These are phyloP conservation scores for Lactarius hatsudake DNA, from an alignment of 768 basidiomycete species.

Conservation along the genomic window DNA sequence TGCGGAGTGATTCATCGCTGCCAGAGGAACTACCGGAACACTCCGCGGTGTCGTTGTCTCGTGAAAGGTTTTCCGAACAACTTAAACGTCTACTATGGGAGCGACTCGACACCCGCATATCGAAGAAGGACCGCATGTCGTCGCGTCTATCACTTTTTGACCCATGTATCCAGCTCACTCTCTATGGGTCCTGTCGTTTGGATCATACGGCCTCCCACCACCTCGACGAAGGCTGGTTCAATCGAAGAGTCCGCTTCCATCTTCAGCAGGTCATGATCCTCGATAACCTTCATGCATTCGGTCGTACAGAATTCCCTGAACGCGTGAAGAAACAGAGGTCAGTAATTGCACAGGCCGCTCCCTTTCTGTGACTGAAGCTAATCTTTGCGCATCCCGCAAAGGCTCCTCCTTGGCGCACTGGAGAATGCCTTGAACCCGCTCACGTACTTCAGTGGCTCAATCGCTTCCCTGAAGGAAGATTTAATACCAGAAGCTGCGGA, in stretches of 20 bases:
- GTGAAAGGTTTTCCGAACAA: not conserved
- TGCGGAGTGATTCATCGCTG: not conserved
- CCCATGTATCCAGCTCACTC: constrained; percentile 30
- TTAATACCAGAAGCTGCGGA: too few relatives aligned
- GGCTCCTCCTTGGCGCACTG: too few relatives aligned
- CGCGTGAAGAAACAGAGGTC: too few relatives aligned
- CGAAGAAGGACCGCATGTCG: not conserved
- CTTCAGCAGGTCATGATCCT: constrained; percentile 51
- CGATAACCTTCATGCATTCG: constrained; percentile 32
- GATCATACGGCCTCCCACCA: constrained; percentile 37
- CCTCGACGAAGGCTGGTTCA: constrained; percentile 38
- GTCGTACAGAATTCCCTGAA: not conserved
- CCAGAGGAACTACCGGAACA: not conserved
- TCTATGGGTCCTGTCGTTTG: constrained; percentile 39
- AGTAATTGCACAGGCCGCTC: too few relatives aligned
- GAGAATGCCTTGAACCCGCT: too few relatives aligned
- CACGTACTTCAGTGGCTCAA: too few relatives aligned
- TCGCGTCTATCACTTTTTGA: constrained; percentile 10
- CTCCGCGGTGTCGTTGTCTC: not conserved
- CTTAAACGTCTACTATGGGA: constrained; percentile 1
- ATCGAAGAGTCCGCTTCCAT: constrained; percentile 44
- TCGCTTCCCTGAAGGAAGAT: too few relatives aligned
- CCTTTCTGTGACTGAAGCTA: too few relatives aligned
- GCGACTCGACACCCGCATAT: constrained; percentile 2
- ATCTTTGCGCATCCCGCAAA: too few relatives aligned